Percentiles rank a stretch among this genome's conserved stretches.
phyloP scores from a whole-genome alignment of 2,329 filamentous ascomycete species.

The Camillea tinctor region DNA sequence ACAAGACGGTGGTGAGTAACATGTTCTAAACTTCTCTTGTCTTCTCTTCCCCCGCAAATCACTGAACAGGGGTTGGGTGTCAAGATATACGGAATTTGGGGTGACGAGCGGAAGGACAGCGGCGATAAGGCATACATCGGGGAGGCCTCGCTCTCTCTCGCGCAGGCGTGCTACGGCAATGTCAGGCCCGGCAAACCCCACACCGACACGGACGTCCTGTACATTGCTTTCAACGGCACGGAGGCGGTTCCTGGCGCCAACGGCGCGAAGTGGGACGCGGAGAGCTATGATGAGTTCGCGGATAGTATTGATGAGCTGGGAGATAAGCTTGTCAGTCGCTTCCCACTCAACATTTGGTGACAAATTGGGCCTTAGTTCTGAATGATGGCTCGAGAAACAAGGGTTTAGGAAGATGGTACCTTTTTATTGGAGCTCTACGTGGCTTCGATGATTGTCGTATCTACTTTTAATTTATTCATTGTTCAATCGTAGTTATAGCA shows the following conservation, averaged over 20 bases:
- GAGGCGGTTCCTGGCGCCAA: constrained; percentile 55
- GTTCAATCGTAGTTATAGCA: too few relatives aligned
- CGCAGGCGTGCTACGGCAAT: constrained; percentile 41
- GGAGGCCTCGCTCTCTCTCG: constrained; percentile 48
- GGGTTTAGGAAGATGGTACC: too few relatives aligned
- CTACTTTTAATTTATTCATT: too few relatives aligned
- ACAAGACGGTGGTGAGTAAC: constrained; percentile 35
- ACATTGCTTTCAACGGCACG: constrained; percentile 57
- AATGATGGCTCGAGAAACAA: too few relatives aligned
- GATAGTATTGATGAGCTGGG: constrained; percentile 51
- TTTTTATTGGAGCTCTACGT: too few relatives aligned
- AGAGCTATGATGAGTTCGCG: constrained; percentile 49
- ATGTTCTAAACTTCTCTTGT: not conserved
- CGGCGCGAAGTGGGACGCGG: constrained; percentile 55
- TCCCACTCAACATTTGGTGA: constrained; percentile 11
- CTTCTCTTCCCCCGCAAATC: not conserved
- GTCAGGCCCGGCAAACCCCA: constrained; percentile 7
- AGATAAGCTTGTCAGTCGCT: constrained; percentile 46
- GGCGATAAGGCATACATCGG: constrained; percentile 40
- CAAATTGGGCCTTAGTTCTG: not conserved
- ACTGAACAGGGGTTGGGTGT: not conserved
- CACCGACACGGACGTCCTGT: constrained; percentile 36
- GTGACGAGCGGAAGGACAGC: constrained; percentile 51
- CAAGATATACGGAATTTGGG: constrained; percentile 53
- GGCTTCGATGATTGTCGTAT: too few relatives aligned